These are phyloP conservation scores for Sugiyamaella novakii DNA, from an alignment of 1,139 yeast species.

Conservation along the genomic window DNA sequence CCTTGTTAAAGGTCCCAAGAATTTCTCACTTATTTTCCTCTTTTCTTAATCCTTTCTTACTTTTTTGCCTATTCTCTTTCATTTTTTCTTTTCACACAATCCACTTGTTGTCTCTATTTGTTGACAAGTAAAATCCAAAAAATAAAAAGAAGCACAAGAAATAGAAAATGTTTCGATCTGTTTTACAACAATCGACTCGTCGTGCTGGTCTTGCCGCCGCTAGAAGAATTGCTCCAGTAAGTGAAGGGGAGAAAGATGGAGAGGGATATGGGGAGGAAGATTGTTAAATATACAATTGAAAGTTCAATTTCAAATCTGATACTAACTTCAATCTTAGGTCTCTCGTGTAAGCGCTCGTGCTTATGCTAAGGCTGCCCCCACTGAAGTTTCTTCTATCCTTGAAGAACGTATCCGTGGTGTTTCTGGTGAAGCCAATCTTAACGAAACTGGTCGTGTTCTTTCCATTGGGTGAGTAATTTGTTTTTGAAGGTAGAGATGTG, in stretches of 20 bases:
- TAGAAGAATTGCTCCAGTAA: slow-evolving; percentile 41
- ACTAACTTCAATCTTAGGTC: slow-evolving; percentile 10
- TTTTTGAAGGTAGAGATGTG: too few relatives aligned
- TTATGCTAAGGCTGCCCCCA: slow-evolving; percentile 98
- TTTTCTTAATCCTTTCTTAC: neutral
- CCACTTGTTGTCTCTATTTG: slow-evolving; percentile 26
- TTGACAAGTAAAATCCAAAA: too few relatives aligned
- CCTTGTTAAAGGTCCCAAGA: slow-evolving; percentile 10
- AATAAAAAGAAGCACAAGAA: slow-evolving; percentile 18
- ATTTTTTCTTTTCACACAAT: slow-evolving; percentile 23
- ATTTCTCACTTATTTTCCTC: slow-evolving; percentile 13
- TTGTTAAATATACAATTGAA: too few relatives aligned
- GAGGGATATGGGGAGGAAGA: neutral
- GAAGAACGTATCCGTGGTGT: slow-evolving; percentile 99
- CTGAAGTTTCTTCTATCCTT: slow-evolving; percentile 98
- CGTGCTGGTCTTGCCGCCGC: slow-evolving; percentile 43
- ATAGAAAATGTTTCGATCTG: slow-evolving; percentile 46
- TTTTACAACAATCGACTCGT: slow-evolving; percentile 46
- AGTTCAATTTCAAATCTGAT: neutral
- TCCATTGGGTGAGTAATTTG: slow-evolving; percentile 78
- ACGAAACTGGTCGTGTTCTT: slow-evolving; percentile 99
- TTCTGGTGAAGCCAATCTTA: slow-evolving; percentile 94
- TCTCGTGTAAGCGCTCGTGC: slow-evolving; percentile 47
- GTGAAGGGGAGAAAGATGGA: slow-evolving; percentile 21
- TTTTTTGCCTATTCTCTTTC: neutral